Evolutionary conservation across 2,329 filamentous ascomycete genomes (phyloP).

Genomic region (Colletotrichum caudatum): DNA sequence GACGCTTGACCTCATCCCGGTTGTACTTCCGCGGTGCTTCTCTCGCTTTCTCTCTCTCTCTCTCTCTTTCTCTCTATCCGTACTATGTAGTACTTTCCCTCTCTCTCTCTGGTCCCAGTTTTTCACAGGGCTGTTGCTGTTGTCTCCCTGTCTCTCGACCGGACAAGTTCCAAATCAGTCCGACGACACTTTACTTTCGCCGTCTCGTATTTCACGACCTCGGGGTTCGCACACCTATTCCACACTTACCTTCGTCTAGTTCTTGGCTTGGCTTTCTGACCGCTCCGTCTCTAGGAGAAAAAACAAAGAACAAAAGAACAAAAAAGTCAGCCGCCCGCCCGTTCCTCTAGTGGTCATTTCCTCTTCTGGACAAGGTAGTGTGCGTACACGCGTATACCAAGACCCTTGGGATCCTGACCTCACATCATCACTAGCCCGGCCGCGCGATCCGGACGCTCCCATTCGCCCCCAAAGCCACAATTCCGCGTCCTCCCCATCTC

Average conservation of each 20-base stretch:
- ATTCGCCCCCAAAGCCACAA: conserved; percentile 36
- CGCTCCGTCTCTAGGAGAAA: too few relatives aligned
- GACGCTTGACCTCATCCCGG: conserved; percentile 31
- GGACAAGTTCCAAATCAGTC: neutral
- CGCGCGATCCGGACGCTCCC: conserved; percentile 30
- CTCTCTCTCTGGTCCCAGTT: conserved; percentile 1
- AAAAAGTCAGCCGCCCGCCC: conserved; percentile 9
- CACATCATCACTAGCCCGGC: conserved; percentile 35
- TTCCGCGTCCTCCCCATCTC: conserved; percentile 31
- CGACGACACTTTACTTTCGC: neutral
- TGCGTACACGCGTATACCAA: conserved; percentile 7
- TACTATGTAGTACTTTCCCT: neutral
- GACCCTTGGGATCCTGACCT: conserved; percentile 12
- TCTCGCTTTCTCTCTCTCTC: neutral
- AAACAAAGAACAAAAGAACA: neutral
- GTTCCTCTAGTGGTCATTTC: neutral
- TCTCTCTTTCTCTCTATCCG: neutral
- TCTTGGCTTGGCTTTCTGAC: neutral
- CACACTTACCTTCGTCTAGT: neutral
- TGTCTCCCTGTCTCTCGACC: conserved; percentile 1
- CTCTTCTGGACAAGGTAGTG: conserved; percentile 8
- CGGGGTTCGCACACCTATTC: conserved; percentile 12
- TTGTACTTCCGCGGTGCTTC: neutral
- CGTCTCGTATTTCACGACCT: neutral
- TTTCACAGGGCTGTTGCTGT: conserved; percentile 11